Evolutionary conservation across 1,139 yeast genomes (phyloP).

Genomic region (Taphrina pruni): DNA sequence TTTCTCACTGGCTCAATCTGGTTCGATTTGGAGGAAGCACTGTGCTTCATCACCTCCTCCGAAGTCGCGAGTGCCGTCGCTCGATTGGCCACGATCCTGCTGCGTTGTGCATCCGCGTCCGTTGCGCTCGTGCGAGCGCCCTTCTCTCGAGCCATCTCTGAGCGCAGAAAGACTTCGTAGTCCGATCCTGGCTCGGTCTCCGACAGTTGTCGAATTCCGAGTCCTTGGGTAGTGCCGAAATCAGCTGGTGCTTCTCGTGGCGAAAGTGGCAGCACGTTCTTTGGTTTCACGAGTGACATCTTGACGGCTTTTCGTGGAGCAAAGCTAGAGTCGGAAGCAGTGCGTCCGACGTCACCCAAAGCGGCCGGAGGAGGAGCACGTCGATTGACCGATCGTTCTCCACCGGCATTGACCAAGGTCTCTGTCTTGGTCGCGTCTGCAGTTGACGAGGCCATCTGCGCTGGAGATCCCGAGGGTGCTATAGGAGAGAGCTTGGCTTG

Average conservation of each 20-base stretch:
- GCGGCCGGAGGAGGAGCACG: neutral
- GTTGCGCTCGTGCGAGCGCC: neutral
- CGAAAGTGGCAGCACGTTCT: constrained; percentile 1
- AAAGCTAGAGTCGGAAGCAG: neutral
- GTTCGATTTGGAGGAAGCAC: neutral
- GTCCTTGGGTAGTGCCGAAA: constrained; percentile 7
- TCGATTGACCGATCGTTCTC: neutral
- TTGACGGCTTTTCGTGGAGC: constrained; percentile 10
- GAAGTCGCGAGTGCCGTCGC: constrained; percentile 11
- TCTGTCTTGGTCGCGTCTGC: neutral
- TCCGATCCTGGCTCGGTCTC: constrained; percentile 32
- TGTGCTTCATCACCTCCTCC: neutral
- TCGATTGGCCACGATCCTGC: constrained; percentile 28
- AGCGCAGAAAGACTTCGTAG: constrained; percentile 27
- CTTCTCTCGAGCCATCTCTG: constrained; percentile 21
- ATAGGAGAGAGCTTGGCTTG: constrained; percentile 8
- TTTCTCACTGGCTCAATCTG: neutral
- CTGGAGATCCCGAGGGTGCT: neutral
- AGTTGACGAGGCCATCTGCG: too few species aligned
- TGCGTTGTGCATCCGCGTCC: constrained; percentile 29
- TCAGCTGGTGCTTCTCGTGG: neutral
- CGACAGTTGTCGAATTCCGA: constrained; percentile 11
- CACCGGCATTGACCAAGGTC: neutral
- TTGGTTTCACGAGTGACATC: constrained; percentile 6
- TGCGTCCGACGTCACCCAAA: neutral